phyloP scores from a whole-genome alignment of 257 asterid species.

The Solanum bulbocastanum region DNA sequence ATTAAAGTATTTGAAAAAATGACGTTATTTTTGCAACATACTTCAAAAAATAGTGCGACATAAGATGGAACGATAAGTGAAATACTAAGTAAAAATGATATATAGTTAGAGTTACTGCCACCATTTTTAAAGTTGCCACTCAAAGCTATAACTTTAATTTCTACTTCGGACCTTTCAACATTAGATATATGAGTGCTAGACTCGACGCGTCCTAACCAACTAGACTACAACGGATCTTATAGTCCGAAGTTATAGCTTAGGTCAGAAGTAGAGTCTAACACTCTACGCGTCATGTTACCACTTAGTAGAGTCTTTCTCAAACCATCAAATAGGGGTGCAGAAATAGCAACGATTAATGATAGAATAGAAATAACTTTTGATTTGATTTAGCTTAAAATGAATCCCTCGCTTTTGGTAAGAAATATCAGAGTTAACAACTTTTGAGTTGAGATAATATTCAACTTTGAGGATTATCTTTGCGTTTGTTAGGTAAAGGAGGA shows the following conservation, averaged over 20 bases:
- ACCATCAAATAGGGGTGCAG: background rate
- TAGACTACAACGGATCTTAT: too few species aligned
- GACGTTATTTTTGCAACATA: background rate
- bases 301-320: background rate
- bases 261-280: too few species aligned
- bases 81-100: background rate
- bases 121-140: too few species aligned
- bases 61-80: background rate
- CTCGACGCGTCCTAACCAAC: background rate
- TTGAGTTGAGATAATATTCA: background rate
- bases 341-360: background rate
- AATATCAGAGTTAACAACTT: background rate
- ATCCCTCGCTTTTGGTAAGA: background rate
- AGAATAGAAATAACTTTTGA: background rate
- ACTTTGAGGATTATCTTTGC: too few species aligned
- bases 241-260: too few species aligned
- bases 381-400: background rate
- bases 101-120: too few species aligned
- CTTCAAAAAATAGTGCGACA: background rate
- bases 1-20: background rate
- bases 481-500: background rate
- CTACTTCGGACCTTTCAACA: background rate
- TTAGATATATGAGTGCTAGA: background rate
- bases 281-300: background rate
- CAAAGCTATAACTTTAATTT: background rate